These are phyloP conservation scores for Gaeumannomyces tritici DNA, from an alignment of 2,329 filamentous ascomycete genomes.

Conservation along the genomic window DNA sequence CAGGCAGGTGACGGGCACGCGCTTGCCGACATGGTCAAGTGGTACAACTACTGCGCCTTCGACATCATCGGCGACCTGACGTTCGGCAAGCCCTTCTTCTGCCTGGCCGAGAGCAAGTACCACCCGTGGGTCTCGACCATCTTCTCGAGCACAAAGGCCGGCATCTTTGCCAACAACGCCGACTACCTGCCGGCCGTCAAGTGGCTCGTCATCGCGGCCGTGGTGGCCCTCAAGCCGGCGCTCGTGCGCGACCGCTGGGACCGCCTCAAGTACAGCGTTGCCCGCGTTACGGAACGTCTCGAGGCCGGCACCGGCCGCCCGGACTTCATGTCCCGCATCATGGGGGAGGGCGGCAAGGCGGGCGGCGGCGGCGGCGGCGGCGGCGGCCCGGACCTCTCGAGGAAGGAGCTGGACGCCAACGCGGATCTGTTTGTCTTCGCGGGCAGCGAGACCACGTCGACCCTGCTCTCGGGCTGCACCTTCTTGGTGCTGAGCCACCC, in stretches of 20 bases:
- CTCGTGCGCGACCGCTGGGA: neutral
- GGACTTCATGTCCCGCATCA: constrained; percentile 10
- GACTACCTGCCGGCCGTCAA: constrained; percentile 1
- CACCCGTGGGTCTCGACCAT: constrained; percentile 6
- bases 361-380: too few species aligned
- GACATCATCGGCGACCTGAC: constrained; percentile 26
- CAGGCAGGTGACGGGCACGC: constrained; percentile 3
- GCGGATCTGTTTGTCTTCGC: constrained; percentile 27
- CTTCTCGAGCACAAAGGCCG: constrained; percentile 9
- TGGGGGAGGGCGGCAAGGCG: neutral
- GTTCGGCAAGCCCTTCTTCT: constrained; percentile 16
- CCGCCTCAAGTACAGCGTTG: constrained; percentile 1
- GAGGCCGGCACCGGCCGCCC: constrained; percentile 3
- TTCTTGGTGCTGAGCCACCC: constrained; percentile 30
- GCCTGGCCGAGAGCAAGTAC: constrained; percentile 16
- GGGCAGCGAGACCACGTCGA: constrained; percentile 41
- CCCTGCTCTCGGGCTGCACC: constrained; percentile 26
- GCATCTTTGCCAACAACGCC: constrained; percentile 5
- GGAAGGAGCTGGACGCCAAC: constrained; percentile 3
- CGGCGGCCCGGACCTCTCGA: neutral
- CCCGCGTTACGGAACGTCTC: constrained; percentile 1
- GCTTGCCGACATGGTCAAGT: constrained; percentile 34
- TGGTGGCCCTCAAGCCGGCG: neutral
- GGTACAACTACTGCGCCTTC: constrained; percentile 16
- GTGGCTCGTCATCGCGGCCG: neutral